These are phyloP conservation scores for Cryptosporidium canis DNA, from an alignment of 169 alveolate genomes.

Conservation along the genomic window DNA sequence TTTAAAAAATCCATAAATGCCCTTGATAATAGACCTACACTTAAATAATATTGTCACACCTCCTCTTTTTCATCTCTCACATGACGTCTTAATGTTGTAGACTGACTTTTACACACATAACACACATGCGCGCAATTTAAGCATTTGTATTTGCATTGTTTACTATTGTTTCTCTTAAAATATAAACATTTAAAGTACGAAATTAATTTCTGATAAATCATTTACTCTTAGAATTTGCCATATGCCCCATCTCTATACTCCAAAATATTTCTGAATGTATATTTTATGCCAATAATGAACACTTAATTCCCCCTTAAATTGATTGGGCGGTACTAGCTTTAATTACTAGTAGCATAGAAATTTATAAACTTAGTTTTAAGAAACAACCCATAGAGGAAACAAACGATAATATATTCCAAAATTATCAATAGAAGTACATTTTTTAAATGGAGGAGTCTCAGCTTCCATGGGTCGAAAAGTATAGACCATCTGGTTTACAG, in stretches of 20 bases:
- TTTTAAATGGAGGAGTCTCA: conserved; percentile 50
- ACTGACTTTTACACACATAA: conserved; percentile 49
- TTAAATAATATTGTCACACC: conserved; percentile 43
- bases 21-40: conserved; percentile 22
- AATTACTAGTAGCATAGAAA: not conserved
- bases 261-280: not conserved
- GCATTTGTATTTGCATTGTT: not conserved
- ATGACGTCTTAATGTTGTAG: conserved; percentile 51
- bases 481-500: conserved; percentile 91
- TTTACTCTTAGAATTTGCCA: not conserved
- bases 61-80: conserved; percentile 28
- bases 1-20: not conserved
- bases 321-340: not conserved
- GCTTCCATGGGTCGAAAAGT: conserved; percentile 92
- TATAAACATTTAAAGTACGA: not conserved
- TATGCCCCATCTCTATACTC: not conserved
- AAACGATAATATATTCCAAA: not conserved
- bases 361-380: too few species aligned
- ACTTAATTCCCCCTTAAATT: not conserved
- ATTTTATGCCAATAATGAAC: not conserved
- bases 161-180: not conserved
- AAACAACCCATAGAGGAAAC: not conserved
- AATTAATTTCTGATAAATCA: not conserved
- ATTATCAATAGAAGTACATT: not conserved
- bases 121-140: conserved; percentile 59